Base-by-base conservation (phyloP, 768 basidiomycete species). In the Lepiota brunneoincarnata region DNA sequence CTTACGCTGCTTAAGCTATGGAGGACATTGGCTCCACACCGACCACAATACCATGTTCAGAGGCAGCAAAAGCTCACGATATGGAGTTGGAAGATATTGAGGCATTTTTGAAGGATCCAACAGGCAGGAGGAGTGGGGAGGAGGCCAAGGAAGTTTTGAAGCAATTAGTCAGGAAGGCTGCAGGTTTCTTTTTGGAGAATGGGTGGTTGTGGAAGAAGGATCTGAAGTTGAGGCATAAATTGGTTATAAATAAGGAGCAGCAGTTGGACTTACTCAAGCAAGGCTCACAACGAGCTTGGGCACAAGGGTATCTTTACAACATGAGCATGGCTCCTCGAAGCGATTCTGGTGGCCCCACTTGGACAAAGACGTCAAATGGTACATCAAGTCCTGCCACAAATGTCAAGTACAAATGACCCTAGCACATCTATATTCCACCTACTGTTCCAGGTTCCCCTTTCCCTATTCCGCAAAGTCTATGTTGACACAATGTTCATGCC, bases 351-450 rank as follows among this genome's bases (percentile, higher is more conserved):
- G 62, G 64, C 65, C 64, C 4, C 20, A 54, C 12, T 51, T 71
- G 61, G 62, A 66, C 57, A 58, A 61, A 59, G 68, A 74, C 40
- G 57, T 72, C 2, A 40, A 50, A 18, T 70, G 69, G 68, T 72
- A 61, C 42, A 34, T 72, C 6, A 59, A 62, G 15, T 66, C 66
- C 11, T 72, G 72, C 38, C 68, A 68, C 44, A 31, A 62, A 5
- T 73, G 71, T 55, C 70, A 74, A 48, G 46, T 63, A 0, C 47
- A 66, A 4, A 48, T 49, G 31, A 63, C 36, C 35, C 57, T 70
- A 56, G 2, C 52, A 65, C 21, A 24, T 69, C 2, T 49, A 63
- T 2, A 62, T 70, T 2, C 70, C 66, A 4, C 68, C 71, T 12
- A 59, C 60, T 1, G 58, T 69, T 6, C 49, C 69, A 3, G 0